phyloP scores from a whole-genome alignment of 495 filamentous ascomycete species.

The Parachaetomium inaequale region DNA sequence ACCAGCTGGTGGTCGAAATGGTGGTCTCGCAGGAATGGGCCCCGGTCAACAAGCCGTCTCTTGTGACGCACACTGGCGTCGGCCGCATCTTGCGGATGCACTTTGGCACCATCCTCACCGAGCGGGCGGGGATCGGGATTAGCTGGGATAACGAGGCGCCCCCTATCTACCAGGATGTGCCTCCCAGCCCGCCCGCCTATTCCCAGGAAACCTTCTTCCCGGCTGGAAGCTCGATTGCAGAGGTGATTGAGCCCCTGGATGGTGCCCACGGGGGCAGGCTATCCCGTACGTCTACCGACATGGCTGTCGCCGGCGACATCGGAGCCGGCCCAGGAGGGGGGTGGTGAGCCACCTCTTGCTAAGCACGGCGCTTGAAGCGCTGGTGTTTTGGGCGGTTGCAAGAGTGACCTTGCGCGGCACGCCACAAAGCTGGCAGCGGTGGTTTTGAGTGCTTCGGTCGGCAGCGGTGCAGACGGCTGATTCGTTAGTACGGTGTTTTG shows the following conservation, averaged over 20 bases:
- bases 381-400: too few relatives aligned
- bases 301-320: not conserved
- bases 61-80: conserved; percentile 81
- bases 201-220: conserved; percentile 24
- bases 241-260: conserved; percentile 31
- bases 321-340: conserved; percentile 17
- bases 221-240: conserved; percentile 22
- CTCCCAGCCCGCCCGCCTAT: conserved; percentile 80
- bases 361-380: too few relatives aligned
- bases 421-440: not conserved
- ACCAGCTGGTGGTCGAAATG: conserved; percentile 87
- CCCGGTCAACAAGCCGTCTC: conserved; percentile 61
- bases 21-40: conserved; percentile 91
- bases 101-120: conserved; percentile 75
- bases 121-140: conserved; percentile 83
- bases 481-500: not conserved
- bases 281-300: not conserved
- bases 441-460: not conserved
- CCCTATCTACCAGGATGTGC: conserved; percentile 92
- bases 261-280: not conserved
- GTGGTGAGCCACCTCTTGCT: conserved; percentile 19
- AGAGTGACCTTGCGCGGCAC: not conserved
- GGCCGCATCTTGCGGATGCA: conserved; percentile 92
- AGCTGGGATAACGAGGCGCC: conserved; percentile 97
- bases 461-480: not conserved